phyloP scores from a whole-genome alignment of 371 early-diverging fungal genomes.

The Zopfochytrium polystomum region DNA sequence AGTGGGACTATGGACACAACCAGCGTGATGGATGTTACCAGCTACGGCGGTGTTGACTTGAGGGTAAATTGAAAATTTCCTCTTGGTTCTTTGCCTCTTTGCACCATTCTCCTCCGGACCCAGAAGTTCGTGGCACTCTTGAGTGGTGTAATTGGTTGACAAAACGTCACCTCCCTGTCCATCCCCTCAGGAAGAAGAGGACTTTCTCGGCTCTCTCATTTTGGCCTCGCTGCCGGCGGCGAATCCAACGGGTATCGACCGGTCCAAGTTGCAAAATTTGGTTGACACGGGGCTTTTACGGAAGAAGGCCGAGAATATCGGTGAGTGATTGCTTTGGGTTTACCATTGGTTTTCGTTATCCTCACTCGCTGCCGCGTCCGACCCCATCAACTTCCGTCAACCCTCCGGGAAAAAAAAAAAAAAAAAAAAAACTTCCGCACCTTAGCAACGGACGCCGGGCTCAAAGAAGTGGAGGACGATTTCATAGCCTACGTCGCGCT shows the following conservation, averaged over 20 bases:
- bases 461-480: conserved; percentile 59
- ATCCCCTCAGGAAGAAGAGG: conserved; percentile 32
- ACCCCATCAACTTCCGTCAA: background rate
- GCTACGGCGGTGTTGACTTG: conserved; percentile 83
- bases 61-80: conserved; percentile 20
- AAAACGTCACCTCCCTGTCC: too few relatives aligned
- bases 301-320: conserved; percentile 39
- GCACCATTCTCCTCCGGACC: too few relatives aligned
- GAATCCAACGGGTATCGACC: conserved; percentile 37
- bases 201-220: conserved; percentile 35
- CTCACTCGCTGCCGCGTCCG: background rate
- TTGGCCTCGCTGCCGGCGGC: conserved; percentile 6
- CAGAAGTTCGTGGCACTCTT: too few relatives aligned
- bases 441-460: conserved; percentile 41
- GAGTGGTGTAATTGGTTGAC: too few relatives aligned
- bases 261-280: conserved; percentile 52
- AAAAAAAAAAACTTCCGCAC: too few relatives aligned
- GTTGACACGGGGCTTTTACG: conserved; percentile 50
- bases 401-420: too few relatives aligned
- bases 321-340: conserved; percentile 34
- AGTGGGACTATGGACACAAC: conserved; percentile 15
- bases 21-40: conserved; percentile 77
- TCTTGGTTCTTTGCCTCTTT: conserved; percentile 11
- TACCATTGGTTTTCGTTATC: background rate
- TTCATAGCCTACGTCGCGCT: conserved; percentile 64